Percentiles rank a stretch among this genome's conserved stretches.
These are phyloP conservation scores for Aspergillus fructus DNA, from an alignment of 2,329 filamentous ascomycete genomes.

Conservation along the genomic window DNA sequence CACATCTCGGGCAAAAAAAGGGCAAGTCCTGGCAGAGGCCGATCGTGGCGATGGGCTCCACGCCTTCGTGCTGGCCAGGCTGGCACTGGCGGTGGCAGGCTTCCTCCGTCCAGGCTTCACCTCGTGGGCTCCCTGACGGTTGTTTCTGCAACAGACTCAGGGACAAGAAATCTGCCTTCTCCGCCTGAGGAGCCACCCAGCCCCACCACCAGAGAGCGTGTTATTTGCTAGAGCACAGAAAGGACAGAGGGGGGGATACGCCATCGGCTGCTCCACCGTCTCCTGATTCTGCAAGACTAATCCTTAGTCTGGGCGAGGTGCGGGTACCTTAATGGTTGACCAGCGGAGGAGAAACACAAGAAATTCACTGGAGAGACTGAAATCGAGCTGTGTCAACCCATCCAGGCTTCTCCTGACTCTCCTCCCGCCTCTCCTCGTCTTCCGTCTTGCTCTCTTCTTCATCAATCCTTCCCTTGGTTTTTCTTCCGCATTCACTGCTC, in stretches of 20 bases:
- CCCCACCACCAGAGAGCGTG: neutral
- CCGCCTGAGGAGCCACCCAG: neutral
- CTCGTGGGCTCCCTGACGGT: neutral
- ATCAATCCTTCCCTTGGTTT: neutral
- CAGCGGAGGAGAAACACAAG: slow-evolving; percentile 3
- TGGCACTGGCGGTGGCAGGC: neutral
- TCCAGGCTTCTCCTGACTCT: slow-evolving; percentile 6
- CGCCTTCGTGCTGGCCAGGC: neutral
- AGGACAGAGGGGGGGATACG: neutral
- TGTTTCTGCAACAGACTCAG: neutral
- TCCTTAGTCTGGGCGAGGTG: slow-evolving; percentile 2
- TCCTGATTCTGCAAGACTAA: slow-evolving; percentile 16
- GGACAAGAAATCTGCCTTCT: neutral
- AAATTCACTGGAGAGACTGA: neutral
- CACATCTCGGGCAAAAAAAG: neutral
- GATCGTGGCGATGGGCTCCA: neutral
- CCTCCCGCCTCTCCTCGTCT: neutral
- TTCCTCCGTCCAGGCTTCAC: too few relatives aligned
- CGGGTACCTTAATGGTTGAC: slow-evolving; percentile 9
- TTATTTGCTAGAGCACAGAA: slow-evolving; percentile 7
- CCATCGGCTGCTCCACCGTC: slow-evolving; percentile 11
- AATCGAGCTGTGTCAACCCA: neutral
- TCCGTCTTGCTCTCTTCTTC: neutral
- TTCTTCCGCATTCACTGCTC: neutral
- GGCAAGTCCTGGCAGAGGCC: neutral